Evolutionary conservation across 345 rosid species (phyloP).

Genomic region (Gossypium arboreum): DNA sequence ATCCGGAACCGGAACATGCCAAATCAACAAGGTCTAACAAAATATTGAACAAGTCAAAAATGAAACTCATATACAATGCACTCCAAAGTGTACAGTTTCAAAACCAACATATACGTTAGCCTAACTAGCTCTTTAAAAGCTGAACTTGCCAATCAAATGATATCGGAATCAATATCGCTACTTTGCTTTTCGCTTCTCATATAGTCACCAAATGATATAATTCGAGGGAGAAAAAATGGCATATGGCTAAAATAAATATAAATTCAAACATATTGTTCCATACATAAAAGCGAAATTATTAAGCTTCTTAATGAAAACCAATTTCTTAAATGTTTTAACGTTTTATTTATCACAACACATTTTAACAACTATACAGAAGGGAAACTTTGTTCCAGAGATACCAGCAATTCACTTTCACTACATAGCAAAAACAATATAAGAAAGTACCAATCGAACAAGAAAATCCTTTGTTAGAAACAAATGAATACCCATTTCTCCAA

Average conservation of each 20-base stretch:
- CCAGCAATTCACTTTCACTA: not conserved
- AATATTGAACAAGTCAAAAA: not conserved
- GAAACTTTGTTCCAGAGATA: not conserved
- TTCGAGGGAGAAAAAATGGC: not conserved
- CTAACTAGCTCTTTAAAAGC: not conserved
- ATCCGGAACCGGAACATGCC: conserved; percentile 3
- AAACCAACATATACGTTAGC: not conserved
- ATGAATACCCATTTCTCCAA: not conserved
- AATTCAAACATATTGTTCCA: not conserved
- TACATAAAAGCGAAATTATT: not conserved
- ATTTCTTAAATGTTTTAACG: not conserved
- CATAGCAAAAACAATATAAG: not conserved
- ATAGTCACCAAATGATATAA: not conserved
- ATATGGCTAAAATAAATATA: not conserved
- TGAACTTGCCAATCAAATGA: not conserved
- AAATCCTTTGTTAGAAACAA: not conserved
- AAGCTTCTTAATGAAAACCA: not conserved
- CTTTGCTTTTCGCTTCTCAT: not conserved
- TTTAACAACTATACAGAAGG: not conserved
- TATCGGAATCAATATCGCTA: not conserved
- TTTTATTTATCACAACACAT: not conserved
- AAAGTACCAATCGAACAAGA: not conserved
- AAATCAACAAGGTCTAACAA: not conserved
- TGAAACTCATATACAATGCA: not conserved
- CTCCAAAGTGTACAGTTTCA: not conserved